Conservation (phyloP, 371 early-diverging fungal genomes). For the Mucor ambiguus region DNA sequence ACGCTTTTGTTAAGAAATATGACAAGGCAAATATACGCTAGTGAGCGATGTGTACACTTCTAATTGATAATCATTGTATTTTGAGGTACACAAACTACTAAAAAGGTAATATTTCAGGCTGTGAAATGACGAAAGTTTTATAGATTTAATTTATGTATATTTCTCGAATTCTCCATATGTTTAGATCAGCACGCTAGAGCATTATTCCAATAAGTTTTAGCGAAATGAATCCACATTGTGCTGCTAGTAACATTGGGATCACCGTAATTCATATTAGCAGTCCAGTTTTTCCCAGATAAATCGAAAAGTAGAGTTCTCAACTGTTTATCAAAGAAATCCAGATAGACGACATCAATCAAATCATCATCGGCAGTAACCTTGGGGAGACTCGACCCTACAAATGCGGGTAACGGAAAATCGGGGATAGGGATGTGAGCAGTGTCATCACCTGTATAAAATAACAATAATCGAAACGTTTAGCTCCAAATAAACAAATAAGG, state of each 20-base stretch:
- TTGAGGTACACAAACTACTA: neutral
- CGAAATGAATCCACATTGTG: conserved; percentile 22
- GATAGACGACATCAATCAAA: conserved; percentile 36
- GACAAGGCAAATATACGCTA: neutral
- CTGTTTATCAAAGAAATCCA: conserved; percentile 34
- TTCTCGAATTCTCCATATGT: neutral
- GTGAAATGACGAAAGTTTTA: neutral
- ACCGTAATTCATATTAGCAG: conserved; percentile 2
- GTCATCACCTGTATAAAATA: conserved; percentile 31
- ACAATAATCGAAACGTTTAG: neutral
- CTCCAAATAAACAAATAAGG: neutral
- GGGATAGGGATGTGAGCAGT: conserved; percentile 37
- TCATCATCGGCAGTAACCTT: conserved; percentile 18
- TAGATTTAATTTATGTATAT: neutral
- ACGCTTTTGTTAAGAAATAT: too few relatives aligned
- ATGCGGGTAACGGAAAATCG: conserved; percentile 45
- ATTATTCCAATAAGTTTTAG: conserved; percentile 12
- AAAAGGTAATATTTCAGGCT: neutral
- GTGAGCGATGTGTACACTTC: neutral
- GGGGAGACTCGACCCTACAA: conserved; percentile 38
- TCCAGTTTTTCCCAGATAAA: conserved; percentile 18
- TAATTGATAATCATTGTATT: neutral
- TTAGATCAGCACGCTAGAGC: neutral
- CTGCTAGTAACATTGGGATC: conserved; percentile 7
- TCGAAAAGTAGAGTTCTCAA: neutral